Base-by-base conservation (phyloP, 2,329 filamentous ascomycete genomes). In the Taxawa tesnikishii region DNA sequence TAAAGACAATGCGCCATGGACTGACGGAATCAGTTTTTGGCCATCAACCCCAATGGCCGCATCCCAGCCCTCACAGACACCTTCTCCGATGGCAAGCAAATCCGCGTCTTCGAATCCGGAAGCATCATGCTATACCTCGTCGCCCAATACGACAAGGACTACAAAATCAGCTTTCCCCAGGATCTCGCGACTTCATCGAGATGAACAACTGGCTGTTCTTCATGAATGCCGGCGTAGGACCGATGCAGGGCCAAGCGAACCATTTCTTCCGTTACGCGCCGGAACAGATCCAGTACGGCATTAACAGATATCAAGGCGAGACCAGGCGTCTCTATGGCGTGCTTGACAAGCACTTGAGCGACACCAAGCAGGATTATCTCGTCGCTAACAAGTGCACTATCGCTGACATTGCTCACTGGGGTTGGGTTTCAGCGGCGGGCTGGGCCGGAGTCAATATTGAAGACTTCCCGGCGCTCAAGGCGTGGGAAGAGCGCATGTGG, bases 31-130 rank as follows among this genome's bases (percentile, higher is more conserved):
- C n/a, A n/a, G n/a, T 94, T 88, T 59, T 70, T 92, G 15, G 75
- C 77, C 32, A 92, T 94, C 60, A 94, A 94, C 59, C 85, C 85
- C 41, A 94, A 94, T 54, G 85, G 85, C 42, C 80, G 85, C 43
- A 93, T 94, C 46, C 87, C 85, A 4, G 85, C 85, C 36, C 48
- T 94, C 31, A 90, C 82, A 5, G 85, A 94, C 58, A 81, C 67
- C 11, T 79, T 82, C 53, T 64, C 65, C 5, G 77, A 90, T 52
- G 82, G 83, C 44, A 63, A 79, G 53, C 62, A 65, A 19, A 83
- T 93, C 51, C 68, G 70, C 36, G 54, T 94, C 12, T 94, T 90
- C 50, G 85, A 94, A 59, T 82, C 75, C 41, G 84, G 83, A 35
- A 73, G 78, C 41, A 90, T 93, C 51, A 64, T 92, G 60, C 33